Evolutionary conservation across 2,329 filamentous ascomycete species (phyloP).

Genomic region (Thermothelomyces thermophilus): DNA sequence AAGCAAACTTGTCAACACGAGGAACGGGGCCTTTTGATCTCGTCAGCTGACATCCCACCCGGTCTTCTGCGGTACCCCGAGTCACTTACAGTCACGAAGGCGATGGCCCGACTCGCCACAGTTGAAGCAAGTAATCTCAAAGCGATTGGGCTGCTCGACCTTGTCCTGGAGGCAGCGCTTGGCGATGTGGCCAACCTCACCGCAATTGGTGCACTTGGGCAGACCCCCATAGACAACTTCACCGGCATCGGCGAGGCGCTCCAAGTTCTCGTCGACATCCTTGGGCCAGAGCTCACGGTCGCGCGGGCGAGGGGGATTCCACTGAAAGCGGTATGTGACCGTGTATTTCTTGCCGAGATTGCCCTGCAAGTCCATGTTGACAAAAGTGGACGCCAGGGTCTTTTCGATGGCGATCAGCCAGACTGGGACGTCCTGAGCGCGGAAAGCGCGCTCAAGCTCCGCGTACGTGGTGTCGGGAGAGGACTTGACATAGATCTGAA

Average conservation of each 20-base stretch:
- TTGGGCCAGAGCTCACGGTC: slow-evolving; percentile 56
- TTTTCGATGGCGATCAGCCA: slow-evolving; percentile 59
- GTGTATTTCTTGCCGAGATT: slow-evolving; percentile 59
- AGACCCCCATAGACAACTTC: slow-evolving; percentile 54
- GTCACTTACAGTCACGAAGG: slow-evolving; percentile 58
- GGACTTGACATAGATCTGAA: slow-evolving; percentile 57
- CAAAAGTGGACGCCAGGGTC: slow-evolving; percentile 49
- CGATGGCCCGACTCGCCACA: slow-evolving; percentile 60
- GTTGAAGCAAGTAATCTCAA: slow-evolving; percentile 55
- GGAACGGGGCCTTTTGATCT: slow-evolving; percentile 45
- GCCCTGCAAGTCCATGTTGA: slow-evolving; percentile 67
- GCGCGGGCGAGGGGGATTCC: slow-evolving; percentile 51
- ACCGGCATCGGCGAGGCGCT: slow-evolving; percentile 60
- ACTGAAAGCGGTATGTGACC: slow-evolving; percentile 55
- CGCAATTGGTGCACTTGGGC: slow-evolving; percentile 57
- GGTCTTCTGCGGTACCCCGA: no score
- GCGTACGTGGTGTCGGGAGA: slow-evolving; percentile 50
- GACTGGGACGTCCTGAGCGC: slow-evolving; percentile 45
- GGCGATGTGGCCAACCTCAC: slow-evolving; percentile 55
- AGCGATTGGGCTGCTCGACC: slow-evolving; percentile 37
- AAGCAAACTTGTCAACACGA: slow-evolving; percentile 57
- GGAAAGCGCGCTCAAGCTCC: slow-evolving; percentile 56
- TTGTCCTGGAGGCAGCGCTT: slow-evolving; percentile 56
- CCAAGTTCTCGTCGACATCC: slow-evolving; percentile 51
- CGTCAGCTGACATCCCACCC: slow-evolving; percentile 12